These are phyloP conservation scores for Desmodesmus armatus DNA, from an alignment of 139 green algal genomes.

Conservation along the genomic window DNA sequence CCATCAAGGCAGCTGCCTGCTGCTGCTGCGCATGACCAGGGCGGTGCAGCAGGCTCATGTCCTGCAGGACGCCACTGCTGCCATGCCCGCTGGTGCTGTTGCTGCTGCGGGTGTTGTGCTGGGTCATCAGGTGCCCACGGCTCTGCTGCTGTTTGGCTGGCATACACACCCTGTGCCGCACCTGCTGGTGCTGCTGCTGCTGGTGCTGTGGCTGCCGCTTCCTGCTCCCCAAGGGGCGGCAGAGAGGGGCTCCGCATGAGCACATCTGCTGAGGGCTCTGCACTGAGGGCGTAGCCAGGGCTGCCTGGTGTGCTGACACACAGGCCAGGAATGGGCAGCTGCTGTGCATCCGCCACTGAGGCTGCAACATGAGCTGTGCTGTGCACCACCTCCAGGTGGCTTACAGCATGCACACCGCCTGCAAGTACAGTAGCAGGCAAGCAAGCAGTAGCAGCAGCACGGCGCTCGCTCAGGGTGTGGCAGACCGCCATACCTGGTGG, in stretches of 20 bases:
- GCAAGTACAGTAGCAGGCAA: not conserved
- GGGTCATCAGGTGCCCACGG: too few species aligned
- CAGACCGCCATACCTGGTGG: not conserved
- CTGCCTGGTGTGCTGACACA: slow-evolving; percentile 3
- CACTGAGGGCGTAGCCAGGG: not conserved
- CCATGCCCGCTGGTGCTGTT: not conserved
- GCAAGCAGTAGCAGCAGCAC: not conserved
- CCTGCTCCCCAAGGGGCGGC: not conserved
- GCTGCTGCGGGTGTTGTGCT: not conserved
- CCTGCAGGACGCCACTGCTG: not conserved
- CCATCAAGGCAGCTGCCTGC: not conserved
- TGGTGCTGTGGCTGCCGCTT: not conserved
- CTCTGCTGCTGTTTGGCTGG: not conserved
- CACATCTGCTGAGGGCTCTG: not conserved
- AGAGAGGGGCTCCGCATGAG: not conserved
- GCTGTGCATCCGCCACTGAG: not conserved
- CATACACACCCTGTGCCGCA: slow-evolving; percentile 5
- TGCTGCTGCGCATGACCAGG: not conserved
- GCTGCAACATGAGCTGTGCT: not conserved
- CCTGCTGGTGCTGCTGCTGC: slow-evolving; percentile 3
- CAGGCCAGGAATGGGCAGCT: slow-evolving; percentile 31
- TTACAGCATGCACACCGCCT: slow-evolving; percentile 17
- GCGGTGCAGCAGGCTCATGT: not conserved
- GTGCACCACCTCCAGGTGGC: slow-evolving; percentile 33
- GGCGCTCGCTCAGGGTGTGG: not conserved